A percentile compares a stretch with the other conserved stretches of the same genome.
Evolutionary conservation across 2,329 filamentous ascomycete genomes (phyloP).

Genomic region (Colletotrichum higginsianum): DNA sequence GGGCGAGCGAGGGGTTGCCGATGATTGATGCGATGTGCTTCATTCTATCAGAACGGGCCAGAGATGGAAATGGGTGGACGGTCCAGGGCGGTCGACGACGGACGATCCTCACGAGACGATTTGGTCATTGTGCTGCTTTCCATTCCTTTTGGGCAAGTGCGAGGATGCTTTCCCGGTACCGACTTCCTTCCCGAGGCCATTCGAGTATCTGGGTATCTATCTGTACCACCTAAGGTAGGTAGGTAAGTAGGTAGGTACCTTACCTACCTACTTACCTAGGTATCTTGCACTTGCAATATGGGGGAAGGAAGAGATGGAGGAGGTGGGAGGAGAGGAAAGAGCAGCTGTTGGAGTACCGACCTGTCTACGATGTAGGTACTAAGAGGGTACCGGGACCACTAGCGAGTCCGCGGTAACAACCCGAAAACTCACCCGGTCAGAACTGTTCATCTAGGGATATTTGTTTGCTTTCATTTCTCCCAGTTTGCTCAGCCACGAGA

Average conservation of each 20-base stretch:
- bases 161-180: neutral
- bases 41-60: slow-evolving; percentile 16
- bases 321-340: neutral
- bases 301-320: neutral
- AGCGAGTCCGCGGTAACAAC: too few species aligned
- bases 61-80: neutral
- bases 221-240: too few species aligned
- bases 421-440: too few species aligned
- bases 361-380: neutral
- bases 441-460: too few species aligned
- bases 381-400: too few species aligned
- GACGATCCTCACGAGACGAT: slow-evolving; percentile 20
- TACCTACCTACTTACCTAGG: too few species aligned
- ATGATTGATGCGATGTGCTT: slow-evolving; percentile 25
- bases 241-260: too few species aligned
- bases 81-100: neutral
- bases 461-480: too few species aligned
- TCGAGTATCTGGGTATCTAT: neutral
- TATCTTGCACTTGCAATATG: too few species aligned
- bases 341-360: neutral
- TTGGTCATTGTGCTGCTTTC: slow-evolving; percentile 15
- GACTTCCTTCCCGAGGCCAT: neutral
- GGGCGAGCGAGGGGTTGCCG: slow-evolving; percentile 11
- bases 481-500: slow-evolving; percentile 5
- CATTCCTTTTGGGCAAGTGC: slow-evolving; percentile 2